Evolutionary conservation across 2,329 filamentous ascomycete genomes (phyloP), one percentile per base, ranked within the genome.

Genomic region (Venturia nashicola): DNA sequence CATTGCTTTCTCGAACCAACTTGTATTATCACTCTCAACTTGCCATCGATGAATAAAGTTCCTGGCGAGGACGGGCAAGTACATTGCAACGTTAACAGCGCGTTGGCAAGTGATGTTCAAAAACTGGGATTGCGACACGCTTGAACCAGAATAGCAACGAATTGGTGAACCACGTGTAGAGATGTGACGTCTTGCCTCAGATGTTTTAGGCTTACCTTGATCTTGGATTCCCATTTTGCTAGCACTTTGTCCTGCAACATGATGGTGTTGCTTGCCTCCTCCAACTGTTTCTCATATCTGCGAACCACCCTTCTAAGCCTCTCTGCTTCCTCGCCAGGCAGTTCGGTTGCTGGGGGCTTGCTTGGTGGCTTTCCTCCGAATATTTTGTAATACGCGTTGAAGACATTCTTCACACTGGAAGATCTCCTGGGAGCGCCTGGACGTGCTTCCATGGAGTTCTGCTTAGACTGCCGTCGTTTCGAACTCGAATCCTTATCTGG

Each of bases 161-260:
- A 44, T 44, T 18, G 42, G 18, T 7, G 42, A 44, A 18, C 42
- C 16, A 23, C n/a, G 44, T 16, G 7, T 23, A 14, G 27, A 34
- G 32, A 34, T 36, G 32, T 57, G 51, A 36, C 2, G 3, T 34
- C 36, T 12, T 57, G 51, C 51, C 16, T 34, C 18, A 2, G 12
- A 55, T 36, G 2, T 8, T 57, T 20, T 12, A n/a, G 7, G 12
- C 32, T 57, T 57, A 57, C 51, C 51, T 57, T 57, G 16, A 8
- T 48, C 20, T 63, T 36, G n/a, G 64, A 64, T 46, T 65, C 63
- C 63, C 57, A 62, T 44, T 51, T 61, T n/a, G 51, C 63, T 34
- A 65, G 36, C 27, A 65, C 44, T 59, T 61, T 61, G 42, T 65
- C 63, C 59, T 65, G 63, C 32, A 65, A 32, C 32, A 65, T 44